phyloP scores from a whole-genome alignment of 2,329 filamentous ascomycete species.

The Acrocalymma vagum region DNA sequence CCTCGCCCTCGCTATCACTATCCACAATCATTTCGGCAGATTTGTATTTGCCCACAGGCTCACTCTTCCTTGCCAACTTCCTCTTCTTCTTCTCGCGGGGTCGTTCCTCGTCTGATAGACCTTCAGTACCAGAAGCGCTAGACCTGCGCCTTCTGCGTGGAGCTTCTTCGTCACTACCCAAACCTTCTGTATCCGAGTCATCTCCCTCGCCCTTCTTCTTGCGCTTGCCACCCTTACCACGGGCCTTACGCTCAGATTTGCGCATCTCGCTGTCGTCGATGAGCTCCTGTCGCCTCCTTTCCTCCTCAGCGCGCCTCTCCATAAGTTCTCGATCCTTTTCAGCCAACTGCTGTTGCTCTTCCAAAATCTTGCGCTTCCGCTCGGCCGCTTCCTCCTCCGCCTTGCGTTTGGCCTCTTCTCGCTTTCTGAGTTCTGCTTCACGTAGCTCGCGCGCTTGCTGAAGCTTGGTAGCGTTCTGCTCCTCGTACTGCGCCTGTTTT shows the following conservation, averaged over 20 bases:
- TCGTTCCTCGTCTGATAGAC: constrained; percentile 64
- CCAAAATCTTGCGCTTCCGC: constrained; percentile 80
- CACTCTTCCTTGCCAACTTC: constrained; percentile 64
- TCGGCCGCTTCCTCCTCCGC: constrained; percentile 75
- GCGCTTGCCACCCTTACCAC: constrained; percentile 50
- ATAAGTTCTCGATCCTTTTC: constrained; percentile 77
- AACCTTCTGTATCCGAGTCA: constrained; percentile 57
- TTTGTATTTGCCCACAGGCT: constrained; percentile 74
- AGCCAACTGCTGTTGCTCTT: constrained; percentile 82
- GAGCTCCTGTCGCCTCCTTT: constrained; percentile 67
- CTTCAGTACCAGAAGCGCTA: constrained; percentile 49
- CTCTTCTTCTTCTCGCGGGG: constrained; percentile 70
- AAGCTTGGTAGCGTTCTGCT: constrained; percentile 89
- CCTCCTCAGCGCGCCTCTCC: constrained; percentile 75
- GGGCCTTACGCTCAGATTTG: constrained; percentile 66
- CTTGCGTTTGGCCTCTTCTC: constrained; percentile 78
- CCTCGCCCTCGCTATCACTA: constrained; percentile 63
- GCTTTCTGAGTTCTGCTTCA: constrained; percentile 78
- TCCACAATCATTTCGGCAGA: constrained; percentile 84
- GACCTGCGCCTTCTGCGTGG: constrained; percentile 45
- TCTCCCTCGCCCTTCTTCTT: constrained; percentile 65
- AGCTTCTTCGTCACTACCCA: constrained; percentile 47
- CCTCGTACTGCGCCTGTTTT: constrained; percentile 89
- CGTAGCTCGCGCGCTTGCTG: constrained; percentile 80
- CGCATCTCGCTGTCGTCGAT: constrained; percentile 81